Evolutionary conservation across 371 early-diverging fungal genomes (phyloP).

Genomic region (Actinomucor elegans): DNA sequence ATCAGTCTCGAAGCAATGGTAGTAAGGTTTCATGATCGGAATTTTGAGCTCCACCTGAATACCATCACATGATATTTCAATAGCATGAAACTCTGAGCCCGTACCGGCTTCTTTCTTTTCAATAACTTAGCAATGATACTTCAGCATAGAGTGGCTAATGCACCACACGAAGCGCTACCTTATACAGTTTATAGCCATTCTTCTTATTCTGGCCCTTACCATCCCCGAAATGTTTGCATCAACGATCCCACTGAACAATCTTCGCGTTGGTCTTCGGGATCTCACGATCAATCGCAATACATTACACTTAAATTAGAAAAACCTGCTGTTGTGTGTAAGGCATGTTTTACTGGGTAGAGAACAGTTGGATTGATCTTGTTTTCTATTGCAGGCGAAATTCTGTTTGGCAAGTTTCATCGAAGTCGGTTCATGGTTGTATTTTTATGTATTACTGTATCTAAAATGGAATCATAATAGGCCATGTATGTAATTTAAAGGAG

Average conservation of each 20-base stretch:
- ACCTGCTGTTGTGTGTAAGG: conserved; percentile 72
- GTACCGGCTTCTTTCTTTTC: too few relatives aligned
- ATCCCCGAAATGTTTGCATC: conserved; percentile 75
- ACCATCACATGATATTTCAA: too few relatives aligned
- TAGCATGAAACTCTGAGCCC: too few relatives aligned
- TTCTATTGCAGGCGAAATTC: conserved; percentile 67
- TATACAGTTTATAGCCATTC: conserved; percentile 69
- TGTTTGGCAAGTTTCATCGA: conserved; percentile 96
- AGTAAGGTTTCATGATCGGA: too few relatives aligned
- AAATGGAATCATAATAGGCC: too few relatives aligned
- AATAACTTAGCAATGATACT: too few relatives aligned
- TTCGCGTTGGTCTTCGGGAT: conserved; percentile 84
- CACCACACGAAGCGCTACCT: conserved; percentile 18
- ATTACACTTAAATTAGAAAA: conserved; percentile 74
- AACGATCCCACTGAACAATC: conserved; percentile 77
- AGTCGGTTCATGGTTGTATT: conserved; percentile 55
- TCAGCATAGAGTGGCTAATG: background rate
- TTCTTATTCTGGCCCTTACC: conserved; percentile 74
- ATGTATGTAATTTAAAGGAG: conserved; percentile 96
- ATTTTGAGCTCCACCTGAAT: too few relatives aligned
- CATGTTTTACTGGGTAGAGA: conserved; percentile 2
- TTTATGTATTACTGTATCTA: too few relatives aligned
- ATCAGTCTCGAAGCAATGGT: too few relatives aligned
- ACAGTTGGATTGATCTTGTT: background rate
- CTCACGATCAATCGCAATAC: conserved; percentile 83